Evolutionary conservation across 345 rosid species (phyloP), one percentile per base, ranked within the genome.

Genomic region (Eucalyptus cloeziana): DNA sequence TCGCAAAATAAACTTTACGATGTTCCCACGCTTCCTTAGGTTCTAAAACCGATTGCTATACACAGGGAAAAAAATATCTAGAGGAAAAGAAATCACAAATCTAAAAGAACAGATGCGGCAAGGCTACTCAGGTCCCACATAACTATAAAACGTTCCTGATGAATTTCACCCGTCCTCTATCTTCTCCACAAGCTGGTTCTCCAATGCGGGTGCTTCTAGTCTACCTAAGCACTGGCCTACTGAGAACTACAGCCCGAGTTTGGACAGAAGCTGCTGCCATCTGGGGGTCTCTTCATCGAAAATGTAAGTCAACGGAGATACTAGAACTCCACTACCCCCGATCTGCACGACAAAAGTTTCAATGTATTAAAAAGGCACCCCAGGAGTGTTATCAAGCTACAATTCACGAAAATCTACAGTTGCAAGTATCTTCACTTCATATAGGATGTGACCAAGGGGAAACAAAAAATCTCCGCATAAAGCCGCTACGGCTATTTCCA

Each of bases 271-370:
- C 89, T 94, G 94, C 52, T 94, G 95, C 99, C 98, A 98, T 93
- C 98, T 97, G 76, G 97, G 99, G 69, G 99, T 94, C 87, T 96
- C 98, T 90, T 98, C 99, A 71, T 98, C 98, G 17, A 98, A 98
- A 67, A 98, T 98, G 94, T 98, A 98, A 89, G 99, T 98, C 90
- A 97, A 67, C 21, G 98, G 98, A 37, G 99, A 98, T 89, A 97
- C 90, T 90, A 98, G 93, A 86, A 98, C 98, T 47, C 98, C 98
- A 19, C 99, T 96, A 24, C 99, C 99, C 86, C 99, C 99, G 7
- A 95, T 93, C 99, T 98, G 97, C 92, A 93, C 7, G 4, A 62
- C 33, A 45, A 22, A 86, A 85, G 31, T 33, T 37, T 8, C 76
- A 56, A 89, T 12, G 4, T 25, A n/a, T 12, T 31, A 17, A 15